Evolutionary conservation across 139 green algal genomes (phyloP).

Genomic region (Chlamydomonas asymmetrica): DNA sequence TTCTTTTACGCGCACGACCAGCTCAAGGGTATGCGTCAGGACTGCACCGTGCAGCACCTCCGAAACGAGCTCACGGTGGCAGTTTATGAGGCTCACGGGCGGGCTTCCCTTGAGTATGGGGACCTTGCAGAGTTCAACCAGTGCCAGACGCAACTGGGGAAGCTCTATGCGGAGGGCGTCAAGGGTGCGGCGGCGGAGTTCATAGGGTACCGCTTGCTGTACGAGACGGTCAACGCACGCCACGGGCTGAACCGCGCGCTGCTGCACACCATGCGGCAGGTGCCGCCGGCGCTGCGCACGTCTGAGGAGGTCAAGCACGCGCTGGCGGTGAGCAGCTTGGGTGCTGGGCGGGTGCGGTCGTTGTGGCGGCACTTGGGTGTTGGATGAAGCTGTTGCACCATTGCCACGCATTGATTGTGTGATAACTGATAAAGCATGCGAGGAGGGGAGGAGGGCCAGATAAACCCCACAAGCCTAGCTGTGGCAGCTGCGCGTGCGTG

Average conservation of each 20-base stretch:
- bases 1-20: slow-evolving; percentile 85
- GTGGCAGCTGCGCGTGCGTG: too few species aligned
- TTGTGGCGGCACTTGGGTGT: too few species aligned
- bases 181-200: slow-evolving; percentile 51
- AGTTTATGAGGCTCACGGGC: slow-evolving; percentile 84
- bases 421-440: too few species aligned
- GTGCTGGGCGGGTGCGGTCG: too few species aligned
- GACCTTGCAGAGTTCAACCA: slow-evolving; percentile 90
- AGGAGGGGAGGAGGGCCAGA: too few species aligned
- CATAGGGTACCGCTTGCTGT: slow-evolving; percentile 57
- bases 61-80: slow-evolving; percentile 62
- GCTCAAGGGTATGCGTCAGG: slow-evolving; percentile 92
- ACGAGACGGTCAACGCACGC: slow-evolving; percentile 62
- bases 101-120: slow-evolving; percentile 83
- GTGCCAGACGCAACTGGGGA: slow-evolving; percentile 82
- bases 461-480: too few species aligned
- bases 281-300: slow-evolving; percentile 20
- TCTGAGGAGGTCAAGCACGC: slow-evolving; percentile 61
- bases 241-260: slow-evolving; percentile 53
- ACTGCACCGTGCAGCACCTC: slow-evolving; percentile 86
- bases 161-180: slow-evolving; percentile 57
- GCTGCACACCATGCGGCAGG: slow-evolving; percentile 59
- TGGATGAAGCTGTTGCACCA: too few species aligned
- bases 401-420: too few species aligned
- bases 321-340: slow-evolving; percentile 41